Evolutionary conservation across 768 basidiomycete species (phyloP), one percentile per base, ranked within the genome.

Genomic region (Tricholomella constricta): DNA sequence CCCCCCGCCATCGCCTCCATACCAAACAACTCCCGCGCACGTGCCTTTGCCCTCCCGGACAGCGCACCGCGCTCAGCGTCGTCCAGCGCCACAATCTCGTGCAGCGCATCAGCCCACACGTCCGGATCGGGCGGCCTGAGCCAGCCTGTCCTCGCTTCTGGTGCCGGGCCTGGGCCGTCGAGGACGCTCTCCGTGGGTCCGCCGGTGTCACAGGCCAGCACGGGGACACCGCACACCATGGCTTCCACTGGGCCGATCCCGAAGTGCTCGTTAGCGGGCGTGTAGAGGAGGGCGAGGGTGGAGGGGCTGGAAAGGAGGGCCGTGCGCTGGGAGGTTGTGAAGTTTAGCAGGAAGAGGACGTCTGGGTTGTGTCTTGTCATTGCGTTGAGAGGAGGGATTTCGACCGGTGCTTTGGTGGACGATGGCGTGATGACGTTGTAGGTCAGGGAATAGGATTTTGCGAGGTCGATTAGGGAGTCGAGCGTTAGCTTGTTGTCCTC

Each of bases 241-340:
- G 84, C 94, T 68, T 99, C 96, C 3, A 98, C 82, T 2, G 97
- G 96, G 0, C 88, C 95, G 59, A 99, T 98, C 1, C 96, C 97
- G 67, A 98, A 97, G 68, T 99, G 96, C 63, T 99, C 96, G 68
- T 96, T 96, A 6, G 81, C 74, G 0, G 96, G 97, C 0, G 96
- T 99, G 67, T 99, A 99, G 6, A 99, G 78, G 0, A 98, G 76
- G 0, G 83, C 90, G 14, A 83, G 69, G 0, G 92, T 91, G 4
- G 78, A 80, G 0, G 81, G 67, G 5, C 83, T 78, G 11, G 72
- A 81, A 32, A 99, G 83, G 1, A 98, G 81, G 6, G 86, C 86
- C 1, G 89, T 84, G 26, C 95, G 88, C 65, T 98, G 96, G 0
- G 75, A 60, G 6, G 87, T 88, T 2, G 89, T 86, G 68, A 97